Percentiles rank a stretch among this genome's conserved stretches.
phyloP scores from a whole-genome alignment of 345 rosid species.

The Eucalyptus brandiana region DNA sequence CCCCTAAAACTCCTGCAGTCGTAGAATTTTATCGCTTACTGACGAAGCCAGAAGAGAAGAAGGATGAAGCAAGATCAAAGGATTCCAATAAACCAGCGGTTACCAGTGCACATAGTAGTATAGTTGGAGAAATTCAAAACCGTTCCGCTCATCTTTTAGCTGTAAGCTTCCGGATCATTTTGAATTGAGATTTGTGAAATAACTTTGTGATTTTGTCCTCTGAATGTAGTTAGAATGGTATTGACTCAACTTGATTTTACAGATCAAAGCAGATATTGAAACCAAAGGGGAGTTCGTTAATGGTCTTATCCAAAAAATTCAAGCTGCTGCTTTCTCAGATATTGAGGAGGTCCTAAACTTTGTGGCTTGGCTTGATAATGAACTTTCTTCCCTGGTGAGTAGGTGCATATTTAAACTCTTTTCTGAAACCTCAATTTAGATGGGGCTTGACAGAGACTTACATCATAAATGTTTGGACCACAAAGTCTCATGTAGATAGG shows the following conservation, averaged over 20 bases:
- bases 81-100: conserved; percentile 17
- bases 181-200: neutral
- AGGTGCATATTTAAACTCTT: neutral
- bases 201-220: neutral
- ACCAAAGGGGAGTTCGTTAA: conserved; percentile 75
- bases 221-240: neutral
- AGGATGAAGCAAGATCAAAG: conserved; percentile 7
- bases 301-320: conserved; percentile 59
- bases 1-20: conserved; percentile 35
- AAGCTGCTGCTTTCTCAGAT: conserved; percentile 44
- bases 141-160: conserved; percentile 82
- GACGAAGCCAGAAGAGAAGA: conserved; percentile 44
- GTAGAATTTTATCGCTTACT: conserved; percentile 29
- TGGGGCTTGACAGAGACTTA: neutral
- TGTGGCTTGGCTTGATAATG: conserved; percentile 68
- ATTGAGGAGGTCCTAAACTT: conserved; percentile 72
- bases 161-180: conserved; percentile 23
- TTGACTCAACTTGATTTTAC: neutral
- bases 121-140: conserved; percentile 87
- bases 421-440: neutral
- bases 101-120: conserved; percentile 53
- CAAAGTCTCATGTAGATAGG: neutral
- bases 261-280: conserved; percentile 82
- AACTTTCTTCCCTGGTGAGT: neutral
- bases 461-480: neutral